Percentiles rank a stretch among this genome's conserved stretches.
Conservation (phyloP, 2,329 filamentous ascomycete species). For the Huntiella decipiens region DNA sequence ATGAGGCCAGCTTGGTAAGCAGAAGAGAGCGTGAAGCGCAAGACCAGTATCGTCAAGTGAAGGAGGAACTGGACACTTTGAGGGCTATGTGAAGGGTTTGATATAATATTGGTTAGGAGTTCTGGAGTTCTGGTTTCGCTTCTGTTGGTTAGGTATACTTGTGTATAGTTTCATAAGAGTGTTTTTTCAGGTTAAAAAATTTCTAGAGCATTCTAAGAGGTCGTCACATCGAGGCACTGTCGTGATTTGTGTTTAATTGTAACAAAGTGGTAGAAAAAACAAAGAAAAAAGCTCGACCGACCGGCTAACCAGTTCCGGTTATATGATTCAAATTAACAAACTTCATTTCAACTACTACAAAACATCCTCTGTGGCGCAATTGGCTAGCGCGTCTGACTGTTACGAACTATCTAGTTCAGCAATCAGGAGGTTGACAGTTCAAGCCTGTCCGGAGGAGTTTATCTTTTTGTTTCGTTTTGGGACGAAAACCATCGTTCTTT, state of each 20-base stretch:
- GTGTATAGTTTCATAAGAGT: neutral
- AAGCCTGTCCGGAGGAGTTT: slow-evolving; percentile 12
- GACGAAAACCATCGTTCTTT: neutral
- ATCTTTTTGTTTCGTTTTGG: neutral
- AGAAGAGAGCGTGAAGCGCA: slow-evolving; percentile 78
- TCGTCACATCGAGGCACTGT: no score
- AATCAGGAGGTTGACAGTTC: slow-evolving; percentile 12
- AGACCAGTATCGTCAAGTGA: slow-evolving; percentile 58
- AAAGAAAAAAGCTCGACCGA: no score
- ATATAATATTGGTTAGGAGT: slow-evolving; percentile 1
- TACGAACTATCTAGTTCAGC: slow-evolving; percentile 17
- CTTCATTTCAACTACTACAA: neutral
- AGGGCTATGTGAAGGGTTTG: slow-evolving; percentile 13
- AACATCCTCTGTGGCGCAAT: slow-evolving; percentile 23
- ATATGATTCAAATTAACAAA: no score
- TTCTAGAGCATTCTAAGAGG: no score
- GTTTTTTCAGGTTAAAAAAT: neutral
- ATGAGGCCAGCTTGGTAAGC: slow-evolving; percentile 68
- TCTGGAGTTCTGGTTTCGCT: neutral
- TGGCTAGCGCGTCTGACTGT: slow-evolving; percentile 44
- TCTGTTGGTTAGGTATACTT: neutral
- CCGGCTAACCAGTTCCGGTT: no score
- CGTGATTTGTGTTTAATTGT: no score
- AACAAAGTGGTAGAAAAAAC: no score
- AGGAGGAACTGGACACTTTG: slow-evolving; percentile 57